Conservation (phyloP, 176 grass and related monocot genomes). For the Olyra latifolia region DNA sequence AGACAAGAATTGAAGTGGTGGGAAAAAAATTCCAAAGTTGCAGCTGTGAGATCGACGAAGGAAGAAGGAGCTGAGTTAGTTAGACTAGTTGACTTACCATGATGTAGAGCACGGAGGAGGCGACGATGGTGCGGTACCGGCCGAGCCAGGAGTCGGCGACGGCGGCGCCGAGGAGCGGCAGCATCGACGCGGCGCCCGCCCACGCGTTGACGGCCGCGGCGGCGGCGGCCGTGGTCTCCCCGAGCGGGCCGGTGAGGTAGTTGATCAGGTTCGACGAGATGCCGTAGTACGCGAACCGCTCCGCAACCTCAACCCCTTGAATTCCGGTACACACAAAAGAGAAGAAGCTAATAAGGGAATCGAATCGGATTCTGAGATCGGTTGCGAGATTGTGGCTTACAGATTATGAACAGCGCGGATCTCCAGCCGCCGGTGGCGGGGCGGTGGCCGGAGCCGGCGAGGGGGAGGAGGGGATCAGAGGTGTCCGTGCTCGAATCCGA, state of each 20-base stretch:
- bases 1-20: background rate
- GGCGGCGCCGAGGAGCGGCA: conserved; percentile 68
- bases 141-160: conserved; percentile 81
- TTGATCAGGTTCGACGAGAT: conserved; percentile 61
- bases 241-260: conserved; percentile 70
- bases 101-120: conserved; percentile 64
- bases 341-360: background rate
- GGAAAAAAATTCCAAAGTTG: background rate
- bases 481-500: background rate
- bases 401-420: conserved; percentile 51
- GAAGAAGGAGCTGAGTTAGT: too few species aligned
- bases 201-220: conserved; percentile 61
- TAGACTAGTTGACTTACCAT: conserved; percentile 13
- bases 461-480: conserved; percentile 24
- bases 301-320: conserved; percentile 59
- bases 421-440: conserved; percentile 39
- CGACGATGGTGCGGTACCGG: conserved; percentile 60
- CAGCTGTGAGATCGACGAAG: background rate
- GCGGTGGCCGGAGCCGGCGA: background rate
- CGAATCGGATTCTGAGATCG: background rate
- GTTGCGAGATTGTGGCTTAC: background rate
- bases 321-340: background rate
- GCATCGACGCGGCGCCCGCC: conserved; percentile 47
- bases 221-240: conserved; percentile 45
- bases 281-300: conserved; percentile 63